Base-by-base conservation (phyloP, 495 filamentous ascomycete genomes). In the Beverwykella pulmonaria region DNA sequence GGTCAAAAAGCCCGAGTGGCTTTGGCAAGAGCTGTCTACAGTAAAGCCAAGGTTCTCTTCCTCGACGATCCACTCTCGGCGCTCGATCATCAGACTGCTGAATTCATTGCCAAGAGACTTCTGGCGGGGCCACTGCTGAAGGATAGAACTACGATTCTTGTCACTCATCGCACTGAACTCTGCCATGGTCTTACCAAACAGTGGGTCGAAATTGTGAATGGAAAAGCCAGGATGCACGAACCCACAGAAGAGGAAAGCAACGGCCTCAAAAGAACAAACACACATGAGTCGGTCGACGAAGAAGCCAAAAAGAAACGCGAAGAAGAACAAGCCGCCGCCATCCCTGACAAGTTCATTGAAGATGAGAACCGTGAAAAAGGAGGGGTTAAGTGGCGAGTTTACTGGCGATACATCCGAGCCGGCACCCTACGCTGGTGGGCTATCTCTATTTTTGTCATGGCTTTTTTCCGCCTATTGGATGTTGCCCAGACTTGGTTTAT, bases 371-470 rank as follows among this genome's bases (percentile, higher is more conserved):
- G 90, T 50, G 88, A 84, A 0, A 85, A 90, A 67, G 91, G 91
- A 54, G 89, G 89, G 2, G 90, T 95, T 5, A 80, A 91, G 70
- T 80, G 82, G 10, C 79, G 81, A 19, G 87, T 93, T 0, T 95
- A 93, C 67, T 93, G 88, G 90, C 84, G 84, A 57, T 95, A 92
- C 70, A 85, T 95, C 67, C 88, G 86, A 77, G 89, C 90, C 12
- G 90, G 90, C 6, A 86, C 83, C 41, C 80, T 91, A 9, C 78
- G 76, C 48, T 92, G 87, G 84, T 95, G 91, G 91, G 69, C 73
- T 19, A 68, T 82, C 6, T 78, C 92, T 23, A 77, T 92, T 49
- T 48, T 80, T 1, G 74, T 87, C 20, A 81, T 91, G 25, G 72
- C 82, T 20, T 49, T 88, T 0, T 88, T 84, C 68, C 87, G 91